phyloP scores from a whole-genome alignment of 768 basidiomycete species.

The Tremella mesenterica region DNA sequence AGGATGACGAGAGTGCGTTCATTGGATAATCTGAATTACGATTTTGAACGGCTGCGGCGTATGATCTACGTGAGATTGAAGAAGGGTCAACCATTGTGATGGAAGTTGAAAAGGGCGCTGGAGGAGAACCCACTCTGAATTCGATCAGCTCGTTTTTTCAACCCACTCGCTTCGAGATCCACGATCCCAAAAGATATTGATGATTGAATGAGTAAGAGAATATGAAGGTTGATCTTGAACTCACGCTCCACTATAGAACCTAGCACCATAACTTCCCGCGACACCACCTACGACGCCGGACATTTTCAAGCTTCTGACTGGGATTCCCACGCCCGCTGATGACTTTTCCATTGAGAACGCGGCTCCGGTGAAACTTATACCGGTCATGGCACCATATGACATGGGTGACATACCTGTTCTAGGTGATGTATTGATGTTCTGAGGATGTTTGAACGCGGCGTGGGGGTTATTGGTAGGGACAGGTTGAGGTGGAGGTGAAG shows the following conservation, averaged over 20 bases:
- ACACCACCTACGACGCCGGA: constrained; percentile 17
- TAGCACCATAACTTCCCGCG: constrained; percentile 36
- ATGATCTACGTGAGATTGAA: constrained; percentile 31
- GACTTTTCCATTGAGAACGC: constrained; percentile 30
- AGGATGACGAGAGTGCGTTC: constrained; percentile 24
- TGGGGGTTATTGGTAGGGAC: background rate
- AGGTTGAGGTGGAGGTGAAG: constrained; percentile 1
- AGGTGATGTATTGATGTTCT: background rate
- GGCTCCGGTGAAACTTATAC: constrained; percentile 36
- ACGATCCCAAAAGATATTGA: background rate
- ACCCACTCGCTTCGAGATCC: no score
- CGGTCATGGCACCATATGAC: constrained; percentile 33
- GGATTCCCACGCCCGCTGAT: constrained; percentile 3
- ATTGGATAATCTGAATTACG: constrained; percentile 2
- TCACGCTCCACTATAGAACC: constrained; percentile 37
- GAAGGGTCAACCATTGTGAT: constrained; percentile 36
- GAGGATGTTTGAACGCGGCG: background rate
- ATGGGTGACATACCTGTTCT: constrained; percentile 27
- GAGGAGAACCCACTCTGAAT: constrained; percentile 26
- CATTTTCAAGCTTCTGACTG: constrained; percentile 5
- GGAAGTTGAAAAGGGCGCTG: constrained; percentile 27
- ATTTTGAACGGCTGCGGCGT: constrained; percentile 27
- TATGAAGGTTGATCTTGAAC: no score
- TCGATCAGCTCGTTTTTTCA: no score
- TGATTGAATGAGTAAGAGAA: background rate